phyloP scores from a whole-genome alignment of 2,329 filamentous ascomycete species.

The Penicillium italicum region DNA sequence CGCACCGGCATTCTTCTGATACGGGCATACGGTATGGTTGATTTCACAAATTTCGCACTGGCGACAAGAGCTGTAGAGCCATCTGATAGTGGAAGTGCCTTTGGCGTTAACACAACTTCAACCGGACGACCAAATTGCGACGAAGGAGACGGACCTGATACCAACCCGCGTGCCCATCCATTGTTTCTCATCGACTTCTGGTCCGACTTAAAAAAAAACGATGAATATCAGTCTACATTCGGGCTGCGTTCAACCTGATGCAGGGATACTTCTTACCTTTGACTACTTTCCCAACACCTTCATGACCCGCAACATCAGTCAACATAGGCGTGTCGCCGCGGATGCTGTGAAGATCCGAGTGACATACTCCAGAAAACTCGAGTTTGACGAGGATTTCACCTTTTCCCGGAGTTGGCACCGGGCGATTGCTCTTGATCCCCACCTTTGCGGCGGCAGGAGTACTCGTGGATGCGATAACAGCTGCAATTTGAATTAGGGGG shows the following conservation, averaged over 20 bases:
- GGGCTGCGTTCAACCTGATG: neutral
- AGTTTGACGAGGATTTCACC: conserved; percentile 48
- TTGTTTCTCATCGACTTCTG: conserved; percentile 22
- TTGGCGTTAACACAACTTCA: neutral
- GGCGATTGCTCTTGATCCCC: conserved; percentile 24
- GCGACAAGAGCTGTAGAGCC: conserved; percentile 39
- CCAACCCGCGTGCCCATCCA: conserved; percentile 34
- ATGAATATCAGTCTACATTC: neutral
- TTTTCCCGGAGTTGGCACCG: conserved; percentile 37
- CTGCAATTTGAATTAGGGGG: conserved; percentile 30
- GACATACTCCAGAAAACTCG: conserved; percentile 48
- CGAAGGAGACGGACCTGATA: conserved; percentile 27
- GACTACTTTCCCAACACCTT: conserved; percentile 46
- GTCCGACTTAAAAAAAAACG: conserved; percentile 22
- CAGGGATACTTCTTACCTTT: conserved; percentile 16
- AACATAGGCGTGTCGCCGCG: conserved; percentile 42
- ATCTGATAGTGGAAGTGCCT: conserved; percentile 20
- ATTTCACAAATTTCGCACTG: conserved; percentile 39
- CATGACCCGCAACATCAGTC: conserved; percentile 48
- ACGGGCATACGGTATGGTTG: conserved; percentile 39
- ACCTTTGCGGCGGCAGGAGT: conserved; percentile 20
- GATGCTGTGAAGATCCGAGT: conserved; percentile 48
- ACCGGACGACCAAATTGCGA: neutral
- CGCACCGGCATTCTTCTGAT: conserved; percentile 39
- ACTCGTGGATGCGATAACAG: conserved; percentile 27